Base-by-base conservation (phyloP, 805 yeast genomes). In the Candida nemodendra region DNA sequence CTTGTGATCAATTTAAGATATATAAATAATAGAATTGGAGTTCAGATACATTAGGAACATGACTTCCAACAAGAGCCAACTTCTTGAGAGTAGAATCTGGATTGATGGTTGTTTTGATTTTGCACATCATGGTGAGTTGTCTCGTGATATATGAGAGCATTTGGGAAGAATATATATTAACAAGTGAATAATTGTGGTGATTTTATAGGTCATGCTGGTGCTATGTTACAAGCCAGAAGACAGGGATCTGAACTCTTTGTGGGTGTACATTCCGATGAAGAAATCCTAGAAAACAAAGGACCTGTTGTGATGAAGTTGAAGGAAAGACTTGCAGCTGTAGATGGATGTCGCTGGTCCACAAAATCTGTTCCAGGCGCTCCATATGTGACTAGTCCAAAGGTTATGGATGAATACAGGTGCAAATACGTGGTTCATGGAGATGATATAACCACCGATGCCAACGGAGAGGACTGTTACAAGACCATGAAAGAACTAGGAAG, bases 101-200 rank as follows among this genome's bases (percentile, higher is more conserved):
- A 79, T 93, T 19, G 99, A 93, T 61, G 99, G 99, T 0, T 93
- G 99, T 59, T 93, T 93, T 64, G 99, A 93, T 62, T 93, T 93
- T 65, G 87, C 95, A 28, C 99, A 93, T 60, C 98, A 93, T 56
- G 98, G 95, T 61, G 41, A 25, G 53, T 46, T 16, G 13, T 17
- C 6, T 17, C 22, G 7, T 9, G 15, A 16, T n/a, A n/a, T n/a
- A n/a, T n/a, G n/a, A n/a, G n/a, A n/a, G n/a, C n/a, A n/a, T n/a
- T n/a, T n/a, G n/a, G n/a, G n/a, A n/a, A n/a, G n/a, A n/a, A n/a
- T n/a, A n/a, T n/a, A n/a, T n/a, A n/a, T n/a, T n/a, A n/a, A n/a
- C n/a, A n/a, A n/a, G n/a, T n/a, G n/a, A n/a, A n/a, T n/a, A n/a
- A n/a, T n/a, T n/a, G n/a, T n/a, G n/a, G n/a, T n/a, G n/a, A n/a